Evolutionary conservation across 2,329 filamentous ascomycete species (phyloP), one percentile per base, ranked within the genome.

Genomic region (Lachnellula willkommii): DNA sequence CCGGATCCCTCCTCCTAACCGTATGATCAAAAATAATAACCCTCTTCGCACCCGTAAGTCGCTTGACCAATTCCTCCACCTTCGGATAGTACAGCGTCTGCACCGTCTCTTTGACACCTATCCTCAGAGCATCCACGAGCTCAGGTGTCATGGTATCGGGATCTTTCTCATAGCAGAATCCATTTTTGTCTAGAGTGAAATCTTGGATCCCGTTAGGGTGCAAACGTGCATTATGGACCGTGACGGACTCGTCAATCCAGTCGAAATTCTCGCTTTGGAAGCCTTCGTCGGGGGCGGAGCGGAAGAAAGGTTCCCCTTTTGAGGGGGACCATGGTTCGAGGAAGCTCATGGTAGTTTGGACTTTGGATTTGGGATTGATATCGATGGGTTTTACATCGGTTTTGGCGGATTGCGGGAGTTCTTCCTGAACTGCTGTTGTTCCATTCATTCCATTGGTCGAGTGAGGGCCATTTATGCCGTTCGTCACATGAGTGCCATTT

Each of bases 211-310:
- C 51, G 20, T 36, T 35, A 6, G 15, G 36, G 20, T 52, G 40
- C 3, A 47, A 26, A 45, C 54, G 24, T 26, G 24, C 24, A 26
- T 49, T 7, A 12, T 47, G 4, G 54, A 14, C 3, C 12, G 15
- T 8, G 48, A 40, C 2, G 36, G 17, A 20, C 46, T 17, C 5
- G 51, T 47, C 5, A 36, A 22, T n/a, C 51, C 51, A 54, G 14
- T 47, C 37, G 43, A 57, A 57, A 40, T 57, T 57, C 46, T 17
- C 22, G 35, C 24, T 20, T 35, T 51, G 28, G 35, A 54, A 57
- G n/a, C 55, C 55, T 37, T 47, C 39, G 17, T 40, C 47, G 4
- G 55, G 47, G 11, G 12, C 32, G 20, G 47, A 47, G 37, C 55
- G 55, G 40, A 50, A 43, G 40, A 57, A 22, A 47, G 55, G 5